A percentile compares a stretch with the other conserved stretches of the same genome.
Evolutionary conservation across 2,329 filamentous ascomycete species (phyloP).

Genomic region (Trichoderma sp.): DNA sequence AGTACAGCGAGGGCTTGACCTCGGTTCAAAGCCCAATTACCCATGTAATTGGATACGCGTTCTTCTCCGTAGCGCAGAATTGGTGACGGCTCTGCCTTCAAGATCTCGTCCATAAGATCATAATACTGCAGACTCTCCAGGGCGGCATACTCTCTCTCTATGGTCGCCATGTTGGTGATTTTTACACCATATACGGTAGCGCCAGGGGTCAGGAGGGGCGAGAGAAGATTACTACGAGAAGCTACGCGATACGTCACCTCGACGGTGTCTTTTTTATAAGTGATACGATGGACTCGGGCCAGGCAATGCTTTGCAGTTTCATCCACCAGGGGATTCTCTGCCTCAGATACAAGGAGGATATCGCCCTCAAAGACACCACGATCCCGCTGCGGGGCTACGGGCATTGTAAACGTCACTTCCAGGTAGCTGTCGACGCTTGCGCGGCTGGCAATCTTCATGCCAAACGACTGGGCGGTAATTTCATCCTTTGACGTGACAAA

Average conservation of each 20-base stretch:
- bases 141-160: conserved; percentile 93
- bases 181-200: conserved; percentile 71
- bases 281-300: conserved; percentile 76
- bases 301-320: conserved; percentile 73
- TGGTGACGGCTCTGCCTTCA: conserved; percentile 84
- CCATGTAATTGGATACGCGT: conserved; percentile 64
- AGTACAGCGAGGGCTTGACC: conserved; percentile 90
- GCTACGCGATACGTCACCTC: conserved; percentile 86
- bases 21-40: conserved; percentile 78
- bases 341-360: conserved; percentile 79
- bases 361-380: conserved; percentile 77
- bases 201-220: conserved; percentile 64
- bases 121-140: conserved; percentile 91
- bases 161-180: conserved; percentile 87
- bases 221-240: conserved; percentile 60
- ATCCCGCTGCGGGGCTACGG: conserved; percentile 66
- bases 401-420: conserved; percentile 83
- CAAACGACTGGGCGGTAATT: conserved; percentile 73
- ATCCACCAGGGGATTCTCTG: conserved; percentile 65
- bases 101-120: conserved; percentile 89
- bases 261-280: conserved; percentile 73
- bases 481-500: conserved; percentile 91
- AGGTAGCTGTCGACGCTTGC: conserved; percentile 90
- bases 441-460: conserved; percentile 82
- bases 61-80: conserved; percentile 77